Base-by-base conservation (phyloP, 257 asterid species). In the Salvia miltiorrhiza region DNA sequence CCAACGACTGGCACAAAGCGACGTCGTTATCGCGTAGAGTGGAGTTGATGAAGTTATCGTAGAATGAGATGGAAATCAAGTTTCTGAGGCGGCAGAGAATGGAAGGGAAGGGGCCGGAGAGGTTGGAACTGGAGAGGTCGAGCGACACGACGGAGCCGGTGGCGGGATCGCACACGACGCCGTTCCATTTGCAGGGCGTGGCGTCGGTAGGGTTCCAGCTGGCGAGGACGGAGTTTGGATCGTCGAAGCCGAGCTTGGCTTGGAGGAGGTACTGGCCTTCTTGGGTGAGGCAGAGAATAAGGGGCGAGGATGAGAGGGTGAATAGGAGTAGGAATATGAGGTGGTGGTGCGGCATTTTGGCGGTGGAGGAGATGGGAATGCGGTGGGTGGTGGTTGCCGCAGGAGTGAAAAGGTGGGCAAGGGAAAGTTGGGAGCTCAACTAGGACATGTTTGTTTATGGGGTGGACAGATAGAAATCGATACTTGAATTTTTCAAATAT, bases 41-140 rank as follows among this genome's bases (percentile, higher is more conserved):
- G 11, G 96, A 89, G 73, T 86, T 89, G 20, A 94, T 62, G 66
- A 84, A 84, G 49, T 94, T 91, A 60, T 94, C 96, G 72, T 78
- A 89, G 67, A 94, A 71, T 0, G 99, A 91, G 49, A 94, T 23
- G 58, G 50, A 86, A 0, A 86, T 70, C 3, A 94, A 79, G 59
- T 73, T 76, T 32, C 67, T 72, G 50, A 94, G 79, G 30, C 82
- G 88, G 82, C 99, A 94, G 71, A 94, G 85, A 23, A 85, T 68
- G 16, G 83, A 67, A 10, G 97, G 96, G 39, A 94, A 94, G 0
- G 97, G 95, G 10, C 99, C 99, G 47, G 88, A 89, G 64, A 94
- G 80, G 47, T 86, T 85, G 28, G 95, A 86, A 59, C 87, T 85
- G 48, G 97, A 82, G 52, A 94, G 89, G 81, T 94, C 98, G 1